Evolutionary conservation across 306 rosid species (phyloP), one percentile per base, ranked within the genome.

Genomic region (Herpetospermum pedunculosum): DNA sequence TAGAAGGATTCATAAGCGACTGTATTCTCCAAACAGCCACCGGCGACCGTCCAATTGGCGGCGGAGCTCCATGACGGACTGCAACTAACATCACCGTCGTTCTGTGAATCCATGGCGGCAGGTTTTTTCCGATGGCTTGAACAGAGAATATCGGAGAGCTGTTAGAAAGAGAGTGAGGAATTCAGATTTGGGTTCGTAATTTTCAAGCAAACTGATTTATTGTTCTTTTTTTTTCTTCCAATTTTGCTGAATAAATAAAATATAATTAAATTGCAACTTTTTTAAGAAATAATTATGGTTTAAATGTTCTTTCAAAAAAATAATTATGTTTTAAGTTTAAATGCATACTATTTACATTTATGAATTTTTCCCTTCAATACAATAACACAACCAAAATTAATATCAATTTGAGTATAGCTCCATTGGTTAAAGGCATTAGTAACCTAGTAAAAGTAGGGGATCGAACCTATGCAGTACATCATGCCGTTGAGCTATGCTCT

Each of bases 1-100:
- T 72, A 65, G 23, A 89, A 87, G 50, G 94, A 86, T 46, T 94
- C 90, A 75, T 86, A 81, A 25, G 84, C 72, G 75, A 94, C 52
- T 68, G 77, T 78, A 38, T 81, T 72, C n/a, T 0, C 11, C 41
- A 89, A 83, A 59, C 88, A 78, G 47, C 95, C 95, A 11, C 79
- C 65, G 40, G 81, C 58, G 29, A 82, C 16, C 40, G 64, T 73
- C 99, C 98, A 91, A 77, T 87, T 89, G 1, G 85, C 74, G 30
- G 72, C 29, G n/a, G 89, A 79, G 60, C 53, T 77, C 81, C 81
- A 83, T 6, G 79, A 32, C 47, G 48, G 29, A 68, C 25, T 14
- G 55, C 19, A 28, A 49, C 15, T 6, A 38, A 32, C 44, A 53
- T 41, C 18, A 57, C 25, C 72, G 47, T 64, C 18, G 69, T 15